Base-by-base conservation (phyloP, 768 basidiomycete genomes). In the Lyophyllum atratum region DNA sequence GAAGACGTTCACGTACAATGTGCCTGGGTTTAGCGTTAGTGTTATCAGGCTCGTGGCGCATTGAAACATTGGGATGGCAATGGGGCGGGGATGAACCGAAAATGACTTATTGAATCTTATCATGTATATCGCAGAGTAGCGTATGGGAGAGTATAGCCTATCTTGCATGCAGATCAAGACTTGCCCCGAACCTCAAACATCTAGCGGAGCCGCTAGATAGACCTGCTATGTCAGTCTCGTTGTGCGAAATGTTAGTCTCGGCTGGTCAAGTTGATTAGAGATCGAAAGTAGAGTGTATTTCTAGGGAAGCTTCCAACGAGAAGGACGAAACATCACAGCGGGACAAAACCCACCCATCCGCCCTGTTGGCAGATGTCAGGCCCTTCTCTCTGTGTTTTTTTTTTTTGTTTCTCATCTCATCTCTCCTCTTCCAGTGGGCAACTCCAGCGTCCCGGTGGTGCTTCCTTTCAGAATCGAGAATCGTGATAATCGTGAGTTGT, bases 1-100 rank as follows among this genome's bases (percentile, higher is more conserved):
- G 15, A 74, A 77, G 63, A 78, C 71, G 0, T 82, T 88, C 69
- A 72, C 77, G 21, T 88, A 79, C 68, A 81, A 73, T 2, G 85
- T 83, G 6, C 80, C 84, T 19, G 79, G 67, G 3, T 70, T 76
- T 37, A 78, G 77, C 60, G 64, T 78, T 39, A 76, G 70, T 55
- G 74, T 79, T 10, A 55, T 80, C 28, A 76, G 72, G 7, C 52
- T 78, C 31, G 69, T 66, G 14, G 75, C 69, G 24, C 62, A 67
- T 31, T 68, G 45, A 66, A 45, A 24, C 39, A 24, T 17, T 25
- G 26, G 22, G 2, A 8, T 25, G 24, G 26, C 5, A 22, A 21
- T 19, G 43, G 3, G 3, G 34, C 11, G 34, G 11, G 11, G 24
- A 10, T 45, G 24, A 28, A 45, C n/a, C 21, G 19, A 5, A 25